Conservation (phyloP, 257 asterid species). For the Cinchona pubescens region DNA sequence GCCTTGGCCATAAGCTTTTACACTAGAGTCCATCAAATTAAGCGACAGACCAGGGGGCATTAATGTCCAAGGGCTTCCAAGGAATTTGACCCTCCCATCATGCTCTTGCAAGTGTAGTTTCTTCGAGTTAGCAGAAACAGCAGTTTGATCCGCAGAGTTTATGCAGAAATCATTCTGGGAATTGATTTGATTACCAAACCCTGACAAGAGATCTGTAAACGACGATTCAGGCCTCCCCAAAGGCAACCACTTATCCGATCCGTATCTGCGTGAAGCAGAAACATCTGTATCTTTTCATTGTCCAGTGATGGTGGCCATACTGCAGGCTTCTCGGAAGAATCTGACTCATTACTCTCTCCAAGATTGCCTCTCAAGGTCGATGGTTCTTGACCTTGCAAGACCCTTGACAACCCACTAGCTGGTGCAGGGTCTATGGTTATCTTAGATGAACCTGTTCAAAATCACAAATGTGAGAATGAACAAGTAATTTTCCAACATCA, state of each 20-base stretch:
- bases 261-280: slow-evolving; percentile 49
- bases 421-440: slow-evolving; percentile 68
- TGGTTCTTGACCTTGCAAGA: slow-evolving; percentile 93
- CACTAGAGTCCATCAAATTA: slow-evolving; percentile 59
- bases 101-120: slow-evolving; percentile 50
- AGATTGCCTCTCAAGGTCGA: slow-evolving; percentile 71
- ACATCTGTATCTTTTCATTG: slow-evolving; percentile 51
- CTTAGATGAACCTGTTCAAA: slow-evolving; percentile 60
- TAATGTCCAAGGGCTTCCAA: slow-evolving; percentile 55
- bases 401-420: slow-evolving; percentile 65
- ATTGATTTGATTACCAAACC: slow-evolving; percentile 63
- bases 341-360: slow-evolving; percentile 62
- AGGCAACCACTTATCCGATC: slow-evolving; percentile 60
- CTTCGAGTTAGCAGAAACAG: slow-evolving; percentile 16
- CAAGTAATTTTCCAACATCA: not conserved
- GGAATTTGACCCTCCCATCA: slow-evolving; percentile 49
- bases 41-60: slow-evolving; percentile 62
- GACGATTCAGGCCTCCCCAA: slow-evolving; percentile 68
- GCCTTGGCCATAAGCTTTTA: slow-evolving; percentile 41
- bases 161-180: slow-evolving; percentile 43
- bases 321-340: slow-evolving; percentile 61
- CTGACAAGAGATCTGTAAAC: slow-evolving; percentile 69
- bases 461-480: not conserved
- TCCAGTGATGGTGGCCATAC: slow-evolving; percentile 54
- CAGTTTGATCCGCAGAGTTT: slow-evolving; percentile 44